phyloP scores from a whole-genome alignment of 148 eudicot genomes.

The Rhododendron griersonianum region DNA sequence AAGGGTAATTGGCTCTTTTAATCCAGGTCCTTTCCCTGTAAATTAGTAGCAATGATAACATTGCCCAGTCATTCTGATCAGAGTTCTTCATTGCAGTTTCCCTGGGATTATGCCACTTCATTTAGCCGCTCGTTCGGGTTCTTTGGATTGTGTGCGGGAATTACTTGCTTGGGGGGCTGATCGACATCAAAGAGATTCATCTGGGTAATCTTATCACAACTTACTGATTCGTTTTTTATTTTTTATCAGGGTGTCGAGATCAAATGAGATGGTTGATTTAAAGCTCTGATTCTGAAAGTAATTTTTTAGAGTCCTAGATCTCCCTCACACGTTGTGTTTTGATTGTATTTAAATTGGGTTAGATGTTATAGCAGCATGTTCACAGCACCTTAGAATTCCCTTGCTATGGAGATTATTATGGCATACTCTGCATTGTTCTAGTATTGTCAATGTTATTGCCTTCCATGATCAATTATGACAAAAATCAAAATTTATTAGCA shows the following conservation, averaged over 20 bases:
- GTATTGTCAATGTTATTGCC: background rate
- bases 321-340: background rate
- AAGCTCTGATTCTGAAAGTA: background rate
- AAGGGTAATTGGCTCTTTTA: constrained; percentile 2
- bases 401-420: background rate
- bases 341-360: background rate
- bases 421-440: background rate
- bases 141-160: constrained; percentile 31
- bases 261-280: background rate
- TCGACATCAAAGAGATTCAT: constrained; percentile 24
- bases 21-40: background rate
- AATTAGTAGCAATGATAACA: background rate
- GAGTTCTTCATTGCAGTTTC: constrained; percentile 16
- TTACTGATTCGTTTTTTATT: background rate
- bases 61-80: background rate
- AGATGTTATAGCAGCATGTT: background rate
- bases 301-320: background rate
- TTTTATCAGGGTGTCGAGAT: background rate
- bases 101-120: constrained; percentile 26
- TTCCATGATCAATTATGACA: background rate
- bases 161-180: constrained; percentile 31
- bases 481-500: background rate
- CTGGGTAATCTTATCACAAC: constrained; percentile 18
- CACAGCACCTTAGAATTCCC: background rate
- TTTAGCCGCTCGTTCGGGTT: constrained; percentile 30